Evolutionary conservation across 2,329 filamentous ascomycete species (phyloP), one percentile per base, ranked within the genome.

Genomic region (Alternaria brassicicola): DNA sequence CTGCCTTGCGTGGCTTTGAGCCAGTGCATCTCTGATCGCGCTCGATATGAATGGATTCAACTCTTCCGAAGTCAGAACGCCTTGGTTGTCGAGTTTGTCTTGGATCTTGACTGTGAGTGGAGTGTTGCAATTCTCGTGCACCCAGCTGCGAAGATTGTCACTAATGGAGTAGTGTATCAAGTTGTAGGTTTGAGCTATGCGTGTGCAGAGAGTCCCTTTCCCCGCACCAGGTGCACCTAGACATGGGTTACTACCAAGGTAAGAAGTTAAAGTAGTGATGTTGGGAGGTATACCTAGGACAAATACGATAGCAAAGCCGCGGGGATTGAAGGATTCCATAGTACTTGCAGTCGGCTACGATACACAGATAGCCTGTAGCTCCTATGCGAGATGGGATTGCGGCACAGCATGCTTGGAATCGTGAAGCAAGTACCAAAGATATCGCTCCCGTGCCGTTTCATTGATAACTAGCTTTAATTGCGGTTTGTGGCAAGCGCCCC

Each of bases 1-100:
- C 52, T n/a, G 25, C n/a, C 12, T 39, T 33, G 3, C 19, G 15
- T 33, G 43, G 52, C 6, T 55, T 17, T 33, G 36, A 2, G 19
- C 15, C 15, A 42, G 26, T 3, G 36, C 43, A 5, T 30, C 26
- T 33, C n/a, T 2, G 19, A 55, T 49, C 0, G 52, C 35, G 25
- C 19, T 35, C 12, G 13, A 25, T 19, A 55, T 49, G 35, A 55
- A 55, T 7, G 43, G 43, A 12, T 42, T 55, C 6, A 55, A 19
- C 9, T 49, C 52, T 45, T 49, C 26, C 0, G 52, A 49, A 2
- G 52, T 49, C 3, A 55, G 4, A 15, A 55, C 49, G 19, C 52
- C 52, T n/a, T 55, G 43, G 2, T 55, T 55, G 4, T 49, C 35
- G 3, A 55, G 43, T 38, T 55, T 55, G n/a, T 55, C 43, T 31